Evolutionary conservation across 1,284 basidiomycete species (phyloP), one percentile per base, ranked within the genome.

Genomic region (Exobasidium rhododendri): DNA sequence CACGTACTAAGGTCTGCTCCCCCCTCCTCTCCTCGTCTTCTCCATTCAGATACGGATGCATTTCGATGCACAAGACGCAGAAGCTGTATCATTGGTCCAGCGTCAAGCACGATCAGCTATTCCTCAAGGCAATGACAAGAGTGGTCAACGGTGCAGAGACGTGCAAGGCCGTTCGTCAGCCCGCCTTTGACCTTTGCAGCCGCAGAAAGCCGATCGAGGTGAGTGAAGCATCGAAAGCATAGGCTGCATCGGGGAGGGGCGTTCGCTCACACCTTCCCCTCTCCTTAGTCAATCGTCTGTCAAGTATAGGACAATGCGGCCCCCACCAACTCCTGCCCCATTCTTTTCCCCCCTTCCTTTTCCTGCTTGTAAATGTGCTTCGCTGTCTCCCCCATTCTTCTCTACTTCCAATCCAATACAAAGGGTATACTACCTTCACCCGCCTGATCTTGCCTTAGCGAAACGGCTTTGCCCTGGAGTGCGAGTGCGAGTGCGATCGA

Each of bases 31-130:
- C n/a, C n/a, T n/a, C n/a, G n/a, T n/a, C 22, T 50, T 50, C 10
- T 50, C 29, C 20, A 50, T 50, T 31, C n/a, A 50, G 47, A 20
- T 50, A 50, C 29, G 52, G 28, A 3, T 55, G 52, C 40, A 35
- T 55, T 44, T 26, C 30, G 2, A 55, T 55, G 52, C 52, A 55
- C 30, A 26, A 31, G 5, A 22, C n/a, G 4, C 52, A 55, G 28
- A 32, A 6, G 5, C 6, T 35, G 4, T 55, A 44, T 31, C 40
- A n/a, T 44, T 55, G 32, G 31, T 6, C 2, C 3, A 55, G 52
- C 30, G n/a, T 55, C 5, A 4, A 35, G 17, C 40, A 35, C 30
- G 28, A 32, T 31, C 17, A 3, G 2, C 35, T 44, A 31, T 31
- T 55, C 32, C 17, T 32, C 5, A 55, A 55, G 30, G 28, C 30